Evolutionary conservation across 345 rosid genomes (phyloP).

Genomic region (Bruguiera gymnorhiza): DNA sequence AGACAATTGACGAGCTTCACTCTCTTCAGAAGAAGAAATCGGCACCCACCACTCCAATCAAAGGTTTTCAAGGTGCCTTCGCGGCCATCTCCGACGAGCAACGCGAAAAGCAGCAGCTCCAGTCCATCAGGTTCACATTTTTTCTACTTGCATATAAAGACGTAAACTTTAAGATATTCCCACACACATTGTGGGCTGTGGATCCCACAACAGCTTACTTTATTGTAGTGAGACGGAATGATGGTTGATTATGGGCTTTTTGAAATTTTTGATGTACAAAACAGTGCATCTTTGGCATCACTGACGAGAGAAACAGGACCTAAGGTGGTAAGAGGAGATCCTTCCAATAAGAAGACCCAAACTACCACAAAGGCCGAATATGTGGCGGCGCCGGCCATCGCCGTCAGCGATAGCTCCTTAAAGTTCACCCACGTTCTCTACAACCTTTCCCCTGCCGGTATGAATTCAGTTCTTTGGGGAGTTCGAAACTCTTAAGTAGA

Average conservation of each 20-base stretch:
- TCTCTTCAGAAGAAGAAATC: conserved; percentile 85
- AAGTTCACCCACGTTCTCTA: conserved; percentile 93
- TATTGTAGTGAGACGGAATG: background rate
- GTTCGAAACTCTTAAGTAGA: too few relatives aligned
- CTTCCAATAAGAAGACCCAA: conserved; percentile 54
- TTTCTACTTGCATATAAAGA: background rate
- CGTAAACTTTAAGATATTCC: too few relatives aligned
- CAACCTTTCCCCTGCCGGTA: conserved; percentile 96
- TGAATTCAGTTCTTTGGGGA: background rate
- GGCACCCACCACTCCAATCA: conserved; percentile 70
- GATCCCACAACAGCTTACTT: background rate
- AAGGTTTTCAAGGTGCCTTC: conserved; percentile 40
- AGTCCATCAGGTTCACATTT: conserved; percentile 64
- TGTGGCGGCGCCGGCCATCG: conserved; percentile 46
- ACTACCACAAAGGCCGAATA: conserved; percentile 34
- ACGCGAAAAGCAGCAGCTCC: conserved; percentile 83
- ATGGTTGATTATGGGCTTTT: background rate
- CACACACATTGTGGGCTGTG: too few relatives aligned
- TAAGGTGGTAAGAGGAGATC: conserved; percentile 77
- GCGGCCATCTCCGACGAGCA: conserved; percentile 59
- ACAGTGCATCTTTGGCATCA: conserved; percentile 96
- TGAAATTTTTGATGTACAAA: background rate
- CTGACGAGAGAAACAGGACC: conserved; percentile 92
- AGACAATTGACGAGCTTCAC: conserved; percentile 93
- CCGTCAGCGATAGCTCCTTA: conserved; percentile 77